Percentiles rank a stretch among this genome's conserved stretches.
phyloP scores from a whole-genome alignment of 192 early-diverging fungal genomes.

The Coemansia javaensis region DNA sequence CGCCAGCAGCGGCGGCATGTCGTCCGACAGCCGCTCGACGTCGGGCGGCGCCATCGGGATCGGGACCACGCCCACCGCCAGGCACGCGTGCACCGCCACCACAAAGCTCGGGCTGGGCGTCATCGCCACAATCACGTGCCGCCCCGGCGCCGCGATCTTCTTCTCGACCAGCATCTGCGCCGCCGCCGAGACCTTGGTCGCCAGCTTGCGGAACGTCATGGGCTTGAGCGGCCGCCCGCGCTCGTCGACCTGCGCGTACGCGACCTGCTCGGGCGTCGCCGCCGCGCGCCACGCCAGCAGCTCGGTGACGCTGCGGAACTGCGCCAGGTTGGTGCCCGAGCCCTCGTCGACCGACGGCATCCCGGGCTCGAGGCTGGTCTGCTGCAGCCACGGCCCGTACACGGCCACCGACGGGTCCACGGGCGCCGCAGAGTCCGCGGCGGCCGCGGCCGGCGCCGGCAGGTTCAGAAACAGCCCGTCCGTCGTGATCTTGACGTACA shows the following conservation, averaged over 20 bases:
- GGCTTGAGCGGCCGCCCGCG: slow-evolving; percentile 58
- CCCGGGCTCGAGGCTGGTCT: slow-evolving; percentile 65
- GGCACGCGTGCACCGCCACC: slow-evolving; percentile 69
- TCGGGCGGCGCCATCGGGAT: slow-evolving; percentile 73
- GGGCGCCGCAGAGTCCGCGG: background rate
- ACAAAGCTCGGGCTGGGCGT: slow-evolving; percentile 69
- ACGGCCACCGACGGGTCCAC: slow-evolving; percentile 34
- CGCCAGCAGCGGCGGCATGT: slow-evolving; percentile 60
- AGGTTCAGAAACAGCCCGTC: slow-evolving; percentile 62
- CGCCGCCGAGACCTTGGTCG: slow-evolving; percentile 58
- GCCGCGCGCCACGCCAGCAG: slow-evolving; percentile 70
- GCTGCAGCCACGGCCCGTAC: slow-evolving; percentile 57
- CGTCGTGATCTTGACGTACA: slow-evolving; percentile 56
- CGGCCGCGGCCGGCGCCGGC: slow-evolving; percentile 51
- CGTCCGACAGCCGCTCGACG: slow-evolving; percentile 57
- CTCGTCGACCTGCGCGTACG: slow-evolving; percentile 57
- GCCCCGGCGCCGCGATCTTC: slow-evolving; percentile 54
- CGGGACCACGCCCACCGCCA: slow-evolving; percentile 68
- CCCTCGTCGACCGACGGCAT: slow-evolving; percentile 65
- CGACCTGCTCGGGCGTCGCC: slow-evolving; percentile 59
- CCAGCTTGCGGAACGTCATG: slow-evolving; percentile 68
- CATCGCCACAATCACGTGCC: slow-evolving; percentile 61
- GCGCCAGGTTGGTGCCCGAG: slow-evolving; percentile 60
- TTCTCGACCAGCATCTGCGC: slow-evolving; percentile 60
- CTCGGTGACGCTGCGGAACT: slow-evolving; percentile 67